Conservation (phyloP, 306 rosid species). For the Betula pendula region DNA sequence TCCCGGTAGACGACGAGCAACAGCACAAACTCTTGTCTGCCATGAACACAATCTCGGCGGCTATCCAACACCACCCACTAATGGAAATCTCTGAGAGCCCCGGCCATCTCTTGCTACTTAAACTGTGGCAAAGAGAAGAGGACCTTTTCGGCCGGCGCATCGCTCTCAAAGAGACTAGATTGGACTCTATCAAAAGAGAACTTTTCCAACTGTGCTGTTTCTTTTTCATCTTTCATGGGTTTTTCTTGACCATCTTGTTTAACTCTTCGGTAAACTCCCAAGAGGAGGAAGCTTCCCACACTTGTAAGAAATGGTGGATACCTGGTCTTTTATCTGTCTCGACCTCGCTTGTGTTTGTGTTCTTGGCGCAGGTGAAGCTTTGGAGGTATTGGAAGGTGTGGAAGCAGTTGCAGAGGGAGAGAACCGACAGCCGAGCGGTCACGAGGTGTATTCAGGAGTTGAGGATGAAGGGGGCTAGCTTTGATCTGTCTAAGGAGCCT, state of each 20-base stretch:
- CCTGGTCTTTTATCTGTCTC: conserved; percentile 49
- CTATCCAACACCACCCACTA: conserved; percentile 80
- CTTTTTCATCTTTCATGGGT: conserved; percentile 66
- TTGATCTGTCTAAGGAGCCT: conserved; percentile 74
- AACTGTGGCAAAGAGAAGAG: conserved; percentile 91
- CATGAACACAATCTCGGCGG: conserved; percentile 38
- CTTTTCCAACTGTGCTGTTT: conserved; percentile 69
- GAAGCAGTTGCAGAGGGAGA: conserved; percentile 59
- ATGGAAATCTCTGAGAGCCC: conserved; percentile 72
- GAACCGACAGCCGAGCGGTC: conserved; percentile 48
- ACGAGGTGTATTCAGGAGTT: conserved; percentile 69
- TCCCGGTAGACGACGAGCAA: conserved; percentile 70
- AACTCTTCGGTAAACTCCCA: conserved; percentile 45
- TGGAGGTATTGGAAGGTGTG: conserved; percentile 68
- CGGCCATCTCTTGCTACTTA: conserved; percentile 80
- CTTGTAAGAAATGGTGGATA: conserved; percentile 79
- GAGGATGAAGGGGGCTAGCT: conserved; percentile 92
- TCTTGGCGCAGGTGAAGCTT: conserved; percentile 56
- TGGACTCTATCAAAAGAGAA: conserved; percentile 54
- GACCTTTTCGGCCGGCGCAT: conserved; percentile 55
- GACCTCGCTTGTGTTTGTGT: conserved; percentile 59
- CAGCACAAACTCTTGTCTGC: conserved; percentile 36
- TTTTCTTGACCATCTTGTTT: conserved; percentile 66
- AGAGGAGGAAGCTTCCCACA: background rate
- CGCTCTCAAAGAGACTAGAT: conserved; percentile 48